Evolutionary conservation across 345 rosid genomes (phyloP), one percentile per base, ranked within the genome.

Genomic region (Corymbia maculata): DNA sequence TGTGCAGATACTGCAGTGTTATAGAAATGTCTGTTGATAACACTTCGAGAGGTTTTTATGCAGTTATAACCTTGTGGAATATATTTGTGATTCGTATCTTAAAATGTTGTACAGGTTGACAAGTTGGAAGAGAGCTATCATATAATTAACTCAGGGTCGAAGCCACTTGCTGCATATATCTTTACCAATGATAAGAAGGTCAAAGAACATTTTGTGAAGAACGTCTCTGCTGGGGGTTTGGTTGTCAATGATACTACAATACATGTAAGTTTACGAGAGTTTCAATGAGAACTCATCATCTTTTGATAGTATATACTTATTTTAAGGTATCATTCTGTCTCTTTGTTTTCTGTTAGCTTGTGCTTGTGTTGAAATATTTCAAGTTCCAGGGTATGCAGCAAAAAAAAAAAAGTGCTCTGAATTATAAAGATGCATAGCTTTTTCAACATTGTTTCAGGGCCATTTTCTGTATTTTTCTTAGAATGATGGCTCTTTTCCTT

Each of bases 131-230:
- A 95, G 51, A 89, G 98, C 92, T 93, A 94, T 89, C 93, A 93
- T 79, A 91, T 97, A 86, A 95, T 98, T 70, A 95, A 91, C 88
- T 94, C 98, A 45, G 94, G 95, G 86, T 42, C 92, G 51, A 98
- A 98, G 93, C 99, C 99, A 85, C 99, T 98, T 87, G 99, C 98
- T 36, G 99, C 99, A 50, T 98, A 97, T 90, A 86, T 98, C 61
- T 98, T 98, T 89, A 95, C 98, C 45, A 94, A 94, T 85, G 88
- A 94, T 92, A 94, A 95, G 92, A 95, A 92, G 91, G 93, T 98
- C 50, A 95, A 92, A 90, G 92, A 94, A 88, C 93, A 90, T 91
- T 98, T 98, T 44, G 95, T 95, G 88, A 89, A 26, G 89, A 94
- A 91, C 16, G 96, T 98, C 79, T 93, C 97, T 22, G 98, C 99